Evolutionary conservation across 345 rosid species (phyloP).

Genomic region (Brassica incana): DNA sequence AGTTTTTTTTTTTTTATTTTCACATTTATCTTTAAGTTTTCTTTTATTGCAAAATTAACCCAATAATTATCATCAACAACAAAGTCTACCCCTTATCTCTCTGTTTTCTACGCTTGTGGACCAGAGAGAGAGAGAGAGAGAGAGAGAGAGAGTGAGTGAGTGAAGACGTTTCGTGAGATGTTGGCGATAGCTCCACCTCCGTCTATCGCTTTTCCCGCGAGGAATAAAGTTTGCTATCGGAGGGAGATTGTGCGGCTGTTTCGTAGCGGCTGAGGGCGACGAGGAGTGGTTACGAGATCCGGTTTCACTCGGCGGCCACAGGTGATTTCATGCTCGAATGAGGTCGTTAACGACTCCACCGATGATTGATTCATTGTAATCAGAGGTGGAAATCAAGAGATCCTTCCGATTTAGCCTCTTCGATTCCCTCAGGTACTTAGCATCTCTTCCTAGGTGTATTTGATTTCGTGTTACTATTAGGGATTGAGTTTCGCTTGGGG

Average conservation of each 20-base stretch:
- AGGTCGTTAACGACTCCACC: constrained; percentile 45
- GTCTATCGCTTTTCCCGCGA: too few relatives aligned
- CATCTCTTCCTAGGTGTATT: not conserved
- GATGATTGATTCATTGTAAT: constrained; percentile 55
- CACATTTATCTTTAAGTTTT: too few relatives aligned
- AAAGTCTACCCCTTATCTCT: too few relatives aligned
- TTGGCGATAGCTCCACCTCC: too few relatives aligned
- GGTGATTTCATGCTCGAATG: constrained; percentile 43
- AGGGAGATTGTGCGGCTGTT: not conserved
- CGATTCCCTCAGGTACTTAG: constrained; percentile 33
- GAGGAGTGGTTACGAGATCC: constrained; percentile 27
- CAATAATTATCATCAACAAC: too few relatives aligned
- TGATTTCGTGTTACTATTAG: not conserved
- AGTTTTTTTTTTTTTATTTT: too few relatives aligned
- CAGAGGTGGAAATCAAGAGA: constrained; percentile 32
- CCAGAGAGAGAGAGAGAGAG: too few relatives aligned
- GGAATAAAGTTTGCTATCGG: too few relatives aligned
- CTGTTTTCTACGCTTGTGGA: too few relatives aligned
- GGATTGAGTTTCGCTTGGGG: not conserved
- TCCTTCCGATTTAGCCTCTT: constrained; percentile 21
- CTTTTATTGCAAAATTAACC: too few relatives aligned
- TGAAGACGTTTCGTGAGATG: too few relatives aligned
- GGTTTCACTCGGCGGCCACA: constrained; percentile 43
- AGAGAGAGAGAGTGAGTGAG: too few relatives aligned
- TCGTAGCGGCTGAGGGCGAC: not conserved